These are phyloP conservation scores for Arthrobotrys iridis DNA, from an alignment of 2,329 filamentous ascomycete genomes.

Conservation along the genomic window DNA sequence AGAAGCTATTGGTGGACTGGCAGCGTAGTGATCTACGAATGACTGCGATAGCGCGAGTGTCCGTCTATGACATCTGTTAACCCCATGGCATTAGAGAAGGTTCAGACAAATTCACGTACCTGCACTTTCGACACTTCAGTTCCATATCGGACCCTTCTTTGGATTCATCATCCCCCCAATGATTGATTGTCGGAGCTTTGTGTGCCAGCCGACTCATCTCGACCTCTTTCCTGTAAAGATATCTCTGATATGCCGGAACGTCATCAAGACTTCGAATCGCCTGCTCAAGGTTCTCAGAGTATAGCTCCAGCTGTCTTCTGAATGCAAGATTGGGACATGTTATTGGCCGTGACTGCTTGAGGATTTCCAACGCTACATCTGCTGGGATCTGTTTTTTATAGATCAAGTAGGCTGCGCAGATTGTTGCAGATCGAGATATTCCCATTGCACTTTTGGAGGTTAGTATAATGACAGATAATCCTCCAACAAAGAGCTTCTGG, in stretches of 20 bases:
- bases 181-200: conserved; percentile 83
- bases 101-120: conserved; percentile 64
- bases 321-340: conserved; percentile 93
- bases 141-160: conserved; percentile 64
- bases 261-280: conserved; percentile 70
- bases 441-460: conserved; percentile 79
- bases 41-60: conserved; percentile 61
- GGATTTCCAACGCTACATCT: conserved; percentile 73
- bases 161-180: conserved; percentile 76
- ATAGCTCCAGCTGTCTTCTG: conserved; percentile 86
- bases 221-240: conserved; percentile 74
- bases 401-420: conserved; percentile 85
- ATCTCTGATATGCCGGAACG: conserved; percentile 82
- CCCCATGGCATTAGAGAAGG: conserved; percentile 4
- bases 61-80: conserved; percentile 56
- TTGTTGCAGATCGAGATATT: conserved; percentile 88
- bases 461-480: background rate
- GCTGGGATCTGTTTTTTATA: conserved; percentile 67
- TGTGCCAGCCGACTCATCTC: conserved; percentile 76
- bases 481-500: background rate
- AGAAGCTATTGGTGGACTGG: conserved; percentile 22
- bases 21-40: conserved; percentile 64
- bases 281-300: conserved; percentile 86
- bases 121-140: conserved; percentile 90
- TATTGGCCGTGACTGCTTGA: conserved; percentile 76